A percentile compares a stretch with the other conserved stretches of the same genome.
These are phyloP conservation scores for Saccharomyces eubayanus DNA, from an alignment of 805 yeast genomes.

Conservation along the genomic window DNA sequence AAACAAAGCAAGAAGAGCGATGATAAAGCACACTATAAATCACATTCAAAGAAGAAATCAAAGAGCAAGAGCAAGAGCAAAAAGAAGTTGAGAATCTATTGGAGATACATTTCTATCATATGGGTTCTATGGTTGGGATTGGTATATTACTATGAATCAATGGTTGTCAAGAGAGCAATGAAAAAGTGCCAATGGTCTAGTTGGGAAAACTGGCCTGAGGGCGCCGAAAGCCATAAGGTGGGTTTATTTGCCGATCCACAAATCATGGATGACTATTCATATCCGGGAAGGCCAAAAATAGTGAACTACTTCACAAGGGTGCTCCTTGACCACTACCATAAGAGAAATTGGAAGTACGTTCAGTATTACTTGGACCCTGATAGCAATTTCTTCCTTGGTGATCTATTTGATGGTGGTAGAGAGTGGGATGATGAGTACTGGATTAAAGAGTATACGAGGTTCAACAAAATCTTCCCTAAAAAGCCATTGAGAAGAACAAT, in stretches of 20 bases:
- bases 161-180: slow-evolving; percentile 39
- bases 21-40: background rate
- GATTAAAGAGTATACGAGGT: slow-evolving; percentile 64
- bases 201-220: slow-evolving; percentile 54
- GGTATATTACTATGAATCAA: slow-evolving; percentile 48
- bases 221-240: slow-evolving; percentile 39
- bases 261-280: slow-evolving; percentile 79
- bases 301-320: slow-evolving; percentile 48
- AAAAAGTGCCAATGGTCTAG: slow-evolving; percentile 49
- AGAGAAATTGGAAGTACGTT: slow-evolving; percentile 58
- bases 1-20: background rate
- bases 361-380: slow-evolving; percentile 62
- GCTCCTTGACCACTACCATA: slow-evolving; percentile 71
- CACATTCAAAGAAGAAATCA: background rate
- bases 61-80: background rate
- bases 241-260: slow-evolving; percentile 89
- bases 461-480: slow-evolving; percentile 55
- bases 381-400: slow-evolving; percentile 75
- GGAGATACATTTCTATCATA: slow-evolving; percentile 22
- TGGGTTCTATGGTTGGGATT: slow-evolving; percentile 36
- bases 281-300: slow-evolving; percentile 55
- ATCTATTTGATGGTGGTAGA: slow-evolving; percentile 90
- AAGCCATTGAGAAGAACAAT: slow-evolving; percentile 38
- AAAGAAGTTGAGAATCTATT: slow-evolving; percentile 9
- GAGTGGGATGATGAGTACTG: slow-evolving; percentile 69